phyloP scores from a whole-genome alignment of 352 stramenopile genomes.

The Phytophthora niederhauseri region DNA sequence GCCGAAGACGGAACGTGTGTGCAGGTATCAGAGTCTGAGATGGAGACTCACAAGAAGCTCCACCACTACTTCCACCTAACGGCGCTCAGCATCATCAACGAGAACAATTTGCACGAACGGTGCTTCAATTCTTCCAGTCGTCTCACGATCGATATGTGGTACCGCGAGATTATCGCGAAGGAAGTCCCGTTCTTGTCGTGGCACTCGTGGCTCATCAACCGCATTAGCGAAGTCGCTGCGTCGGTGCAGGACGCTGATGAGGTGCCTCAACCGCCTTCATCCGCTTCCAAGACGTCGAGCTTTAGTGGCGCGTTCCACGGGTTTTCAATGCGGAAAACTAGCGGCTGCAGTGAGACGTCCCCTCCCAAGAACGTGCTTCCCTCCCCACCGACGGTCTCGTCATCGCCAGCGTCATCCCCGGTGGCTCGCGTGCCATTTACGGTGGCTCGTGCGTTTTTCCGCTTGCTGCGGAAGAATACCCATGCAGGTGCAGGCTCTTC shows the following conservation, averaged over 20 bases:
- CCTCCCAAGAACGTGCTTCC: conserved; percentile 24
- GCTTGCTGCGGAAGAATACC: conserved; percentile 55
- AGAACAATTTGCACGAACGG: conserved; percentile 81
- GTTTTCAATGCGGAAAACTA: conserved; percentile 36
- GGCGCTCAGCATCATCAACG: conserved; percentile 86
- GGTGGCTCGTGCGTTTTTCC: conserved; percentile 73
- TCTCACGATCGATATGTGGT: conserved; percentile 87
- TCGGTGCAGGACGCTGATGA: conserved; percentile 50
- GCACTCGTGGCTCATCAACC: conserved; percentile 86
- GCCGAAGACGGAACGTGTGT: conserved; percentile 41
- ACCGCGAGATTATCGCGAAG: conserved; percentile 71
- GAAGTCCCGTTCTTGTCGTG: conserved; percentile 81
- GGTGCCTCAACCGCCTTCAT: conserved; percentile 6
- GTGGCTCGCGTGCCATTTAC: conserved; percentile 60
- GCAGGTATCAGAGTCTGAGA: conserved; percentile 56
- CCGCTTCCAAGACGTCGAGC: conserved; percentile 12
- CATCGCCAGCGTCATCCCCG: conserved; percentile 32
- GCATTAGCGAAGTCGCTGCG: conserved; percentile 69
- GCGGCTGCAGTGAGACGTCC: conserved; percentile 8
- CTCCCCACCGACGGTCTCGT: conserved; percentile 27
- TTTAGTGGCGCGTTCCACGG: conserved; percentile 27
- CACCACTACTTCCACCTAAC: conserved; percentile 91
- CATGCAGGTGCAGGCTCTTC: conserved; percentile 21
- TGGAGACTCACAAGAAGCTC: conserved; percentile 83
- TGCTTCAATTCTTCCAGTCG: conserved; percentile 84